A percentile compares a stretch with the other conserved stretches of the same genome.
Conservation (phyloP, 352 stramenopile genomes). For the Phytophthora cactorum region DNA sequence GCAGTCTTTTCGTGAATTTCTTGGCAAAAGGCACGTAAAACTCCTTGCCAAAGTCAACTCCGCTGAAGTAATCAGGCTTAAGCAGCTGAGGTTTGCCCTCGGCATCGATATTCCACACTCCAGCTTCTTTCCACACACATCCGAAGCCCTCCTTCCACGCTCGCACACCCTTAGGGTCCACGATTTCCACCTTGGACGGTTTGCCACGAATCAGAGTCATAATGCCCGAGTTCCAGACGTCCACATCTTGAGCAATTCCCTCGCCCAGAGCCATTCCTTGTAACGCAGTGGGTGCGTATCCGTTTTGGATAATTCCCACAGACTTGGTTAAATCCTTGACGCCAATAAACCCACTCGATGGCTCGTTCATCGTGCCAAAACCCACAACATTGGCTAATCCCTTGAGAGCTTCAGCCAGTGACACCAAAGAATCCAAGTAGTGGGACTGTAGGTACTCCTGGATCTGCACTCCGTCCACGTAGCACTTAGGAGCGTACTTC, state of each 20-base stretch:
- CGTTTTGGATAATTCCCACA: constrained; percentile 61
- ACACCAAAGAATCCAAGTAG: constrained; percentile 77
- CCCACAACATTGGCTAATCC: constrained; percentile 84
- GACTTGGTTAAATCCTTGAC: constrained; percentile 47
- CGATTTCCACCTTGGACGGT: constrained; percentile 41
- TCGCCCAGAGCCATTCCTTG: constrained; percentile 80
- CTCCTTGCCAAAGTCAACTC: constrained; percentile 69
- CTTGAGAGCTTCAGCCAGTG: constrained; percentile 62
- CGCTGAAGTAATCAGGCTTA: constrained; percentile 65
- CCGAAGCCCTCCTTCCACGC: constrained; percentile 65
- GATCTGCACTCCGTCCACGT: constrained; percentile 75
- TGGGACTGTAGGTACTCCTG: constrained; percentile 88
- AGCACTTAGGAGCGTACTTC: constrained; percentile 66
- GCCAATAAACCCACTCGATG: constrained; percentile 71
- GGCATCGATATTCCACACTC: constrained; percentile 60
- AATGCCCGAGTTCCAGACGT: constrained; percentile 65
- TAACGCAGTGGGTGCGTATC: constrained; percentile 69
- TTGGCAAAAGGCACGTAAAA: constrained; percentile 79
- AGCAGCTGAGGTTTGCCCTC: constrained; percentile 51
- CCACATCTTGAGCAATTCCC: constrained; percentile 58
- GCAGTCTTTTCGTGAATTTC: constrained; percentile 57
- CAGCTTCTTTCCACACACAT: constrained; percentile 81
- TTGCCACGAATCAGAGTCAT: constrained; percentile 60
- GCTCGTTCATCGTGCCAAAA: constrained; percentile 92
- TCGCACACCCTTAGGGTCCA: constrained; percentile 56